Percentiles rank a stretch among this genome's conserved stretches.
Evolutionary conservation across 2,329 filamentous ascomycete species (phyloP).

Genomic region (Aspergillus awamori): DNA sequence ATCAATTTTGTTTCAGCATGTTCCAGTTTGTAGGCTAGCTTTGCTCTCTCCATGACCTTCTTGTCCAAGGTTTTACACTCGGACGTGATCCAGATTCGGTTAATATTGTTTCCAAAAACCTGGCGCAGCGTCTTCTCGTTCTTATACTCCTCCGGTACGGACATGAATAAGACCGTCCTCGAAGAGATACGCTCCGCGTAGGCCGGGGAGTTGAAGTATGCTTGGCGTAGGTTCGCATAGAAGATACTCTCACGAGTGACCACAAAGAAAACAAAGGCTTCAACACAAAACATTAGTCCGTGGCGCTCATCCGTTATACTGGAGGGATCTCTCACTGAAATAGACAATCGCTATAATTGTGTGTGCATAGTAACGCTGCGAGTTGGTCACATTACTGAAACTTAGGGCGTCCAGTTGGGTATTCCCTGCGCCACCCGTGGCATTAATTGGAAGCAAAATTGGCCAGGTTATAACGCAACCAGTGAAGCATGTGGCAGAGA

Average conservation of each 20-base stretch:
- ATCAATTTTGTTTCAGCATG: conserved; percentile 85
- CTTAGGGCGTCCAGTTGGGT: conserved; percentile 74
- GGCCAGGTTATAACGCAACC: conserved; percentile 87
- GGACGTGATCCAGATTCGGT: conserved; percentile 78
- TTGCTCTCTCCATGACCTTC: conserved; percentile 76
- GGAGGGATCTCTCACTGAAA: conserved; percentile 55
- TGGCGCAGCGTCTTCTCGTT: conserved; percentile 73
- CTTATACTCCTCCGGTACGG: conserved; percentile 76
- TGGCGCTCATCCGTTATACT: neutral
- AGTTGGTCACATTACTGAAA: conserved; percentile 72
- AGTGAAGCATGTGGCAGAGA: conserved; percentile 75
- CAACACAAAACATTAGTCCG: conserved; percentile 12
- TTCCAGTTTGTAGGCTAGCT: conserved; percentile 77
- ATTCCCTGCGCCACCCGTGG: conserved; percentile 72
- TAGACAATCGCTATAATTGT: conserved; percentile 75
- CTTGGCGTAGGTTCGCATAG: conserved; percentile 88
- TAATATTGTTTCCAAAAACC: conserved; percentile 80
- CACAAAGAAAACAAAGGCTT: conserved; percentile 79
- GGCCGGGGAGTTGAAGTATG: conserved; percentile 81
- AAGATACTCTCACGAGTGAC: conserved; percentile 85
- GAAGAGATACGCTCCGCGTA: conserved; percentile 86
- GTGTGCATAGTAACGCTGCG: conserved; percentile 76
- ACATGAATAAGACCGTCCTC: conserved; percentile 83
- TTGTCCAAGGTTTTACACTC: conserved; percentile 77
- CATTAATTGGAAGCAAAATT: conserved; percentile 82